phyloP scores from a whole-genome alignment of 805 yeast genomes.

The Kluyveromyces aestuarii region DNA sequence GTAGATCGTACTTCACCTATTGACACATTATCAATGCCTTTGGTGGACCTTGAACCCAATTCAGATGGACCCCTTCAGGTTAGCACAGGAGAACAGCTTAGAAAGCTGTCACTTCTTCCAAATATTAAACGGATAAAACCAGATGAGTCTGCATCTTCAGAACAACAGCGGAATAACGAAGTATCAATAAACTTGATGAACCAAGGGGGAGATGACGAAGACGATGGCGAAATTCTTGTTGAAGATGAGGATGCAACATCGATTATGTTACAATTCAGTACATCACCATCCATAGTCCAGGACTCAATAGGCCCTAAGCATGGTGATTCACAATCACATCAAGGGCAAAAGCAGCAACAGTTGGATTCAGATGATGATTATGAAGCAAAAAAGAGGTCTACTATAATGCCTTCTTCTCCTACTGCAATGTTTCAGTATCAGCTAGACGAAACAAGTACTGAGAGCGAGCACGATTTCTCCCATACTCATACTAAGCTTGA shows the following conservation, averaged over 20 bases:
- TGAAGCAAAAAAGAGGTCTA: conserved; percentile 15
- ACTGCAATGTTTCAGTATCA: conserved; percentile 22
- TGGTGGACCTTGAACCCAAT: conserved; percentile 23
- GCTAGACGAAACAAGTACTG: conserved; percentile 5
- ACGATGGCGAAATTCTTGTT: conserved; percentile 8
- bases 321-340: neutral
- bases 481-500: conserved; percentile 8
- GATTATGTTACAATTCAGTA: conserved; percentile 11
- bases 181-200: neutral
- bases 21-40: conserved; percentile 27
- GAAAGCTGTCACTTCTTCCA: conserved; percentile 19
- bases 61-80: conserved; percentile 3
- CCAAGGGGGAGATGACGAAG: conserved; percentile 3
- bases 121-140: conserved; percentile 1
- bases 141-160: neutral
- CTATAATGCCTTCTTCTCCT: conserved; percentile 26
- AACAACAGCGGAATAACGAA: neutral
- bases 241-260: conserved; percentile 17
- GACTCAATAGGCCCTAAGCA: neutral
- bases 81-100: conserved; percentile 18
- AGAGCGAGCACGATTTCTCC: conserved; percentile 8
- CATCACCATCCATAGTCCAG: conserved; percentile 8
- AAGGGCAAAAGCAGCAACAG: conserved; percentile 2
- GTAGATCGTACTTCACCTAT: conserved; percentile 26
- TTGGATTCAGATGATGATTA: conserved; percentile 2